phyloP scores from a whole-genome alignment of 2,329 filamentous ascomycete genomes.

The Didymella glomerata region DNA sequence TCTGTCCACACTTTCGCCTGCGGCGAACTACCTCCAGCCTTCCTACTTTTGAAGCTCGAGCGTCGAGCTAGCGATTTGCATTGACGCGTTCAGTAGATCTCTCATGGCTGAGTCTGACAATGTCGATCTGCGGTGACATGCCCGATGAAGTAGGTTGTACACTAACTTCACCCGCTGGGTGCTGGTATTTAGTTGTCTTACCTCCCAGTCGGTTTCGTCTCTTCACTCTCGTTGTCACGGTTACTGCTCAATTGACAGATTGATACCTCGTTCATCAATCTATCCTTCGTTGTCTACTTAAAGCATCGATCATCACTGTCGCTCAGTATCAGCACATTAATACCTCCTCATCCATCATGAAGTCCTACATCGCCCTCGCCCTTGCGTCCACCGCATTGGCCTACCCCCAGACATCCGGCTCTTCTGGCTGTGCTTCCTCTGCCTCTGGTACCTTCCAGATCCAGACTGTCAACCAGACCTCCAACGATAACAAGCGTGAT shows the following conservation, averaged over 20 bases:
- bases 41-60: conserved; percentile 31
- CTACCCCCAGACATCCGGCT: conserved; percentile 49
- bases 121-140: conserved; percentile 34
- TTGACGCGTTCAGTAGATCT: conserved; percentile 44
- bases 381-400: conserved; percentile 43
- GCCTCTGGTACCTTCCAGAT: conserved; percentile 68
- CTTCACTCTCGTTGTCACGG: conserved; percentile 39
- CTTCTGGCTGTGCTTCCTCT: conserved; percentile 62
- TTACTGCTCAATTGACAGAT: conserved; percentile 34
- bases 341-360: conserved; percentile 36
- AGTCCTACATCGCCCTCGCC: conserved; percentile 42
- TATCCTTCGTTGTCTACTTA: conserved; percentile 32
- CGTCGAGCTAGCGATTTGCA: conserved; percentile 33
- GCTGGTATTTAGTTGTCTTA: conserved; percentile 44
- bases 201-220: conserved; percentile 27
- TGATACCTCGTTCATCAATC: conserved; percentile 53
- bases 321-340: conserved; percentile 21
- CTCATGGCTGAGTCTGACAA: conserved; percentile 28
- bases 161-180: conserved; percentile 25
- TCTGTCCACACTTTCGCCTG: conserved; percentile 15
- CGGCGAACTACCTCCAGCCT: conserved; percentile 34
- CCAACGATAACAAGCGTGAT: conserved; percentile 40
- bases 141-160: conserved; percentile 33
- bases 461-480: conserved; percentile 57
- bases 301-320: conserved; percentile 19